Base-by-base conservation (phyloP, 1,139 yeast species). In the Magnusiomyces suaveolens region DNA sequence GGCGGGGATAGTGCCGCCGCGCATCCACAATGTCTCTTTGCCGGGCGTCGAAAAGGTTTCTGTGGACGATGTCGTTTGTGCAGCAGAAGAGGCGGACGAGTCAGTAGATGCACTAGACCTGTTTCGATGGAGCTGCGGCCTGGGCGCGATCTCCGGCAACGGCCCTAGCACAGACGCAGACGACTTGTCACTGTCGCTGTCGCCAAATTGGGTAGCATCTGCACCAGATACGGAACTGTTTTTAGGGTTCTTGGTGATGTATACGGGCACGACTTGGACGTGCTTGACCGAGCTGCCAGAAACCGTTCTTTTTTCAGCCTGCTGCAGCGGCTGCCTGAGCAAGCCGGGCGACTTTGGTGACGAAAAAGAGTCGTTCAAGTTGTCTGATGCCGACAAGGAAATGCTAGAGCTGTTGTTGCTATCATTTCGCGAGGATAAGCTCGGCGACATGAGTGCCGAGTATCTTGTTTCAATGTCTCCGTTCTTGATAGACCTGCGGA, bases 31-130 rank as follows among this genome's bases (percentile, higher is more conserved):
- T 8, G 60, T 51, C 43, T 60, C 62, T 14, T 47, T 51, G n/a
- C 59, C 62, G 12, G 63, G 62, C 39, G 38, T 29, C 18, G 48
- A 46, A 29, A 26, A 46, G 20, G 48, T 46, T 18, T 46, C 48
- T 10, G 18, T 46, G 29, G 48, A 26, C 14, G 44, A 24, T 4
- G 20, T 25, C 18, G 44, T 41, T 4, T 21, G 25, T 4, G 23
- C 38, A n/a, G 57, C 56, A n/a, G 57, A 44, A 14, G 61, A 61
- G 10, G 56, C 50, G 10, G 59, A 41, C 10, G 64, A 61, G 36
- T 53, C 61, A 2, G 60, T 55, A n/a, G 62, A 55, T 20, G 58
- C 52, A 38, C 59, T 50, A 2, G 54, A 52, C 2, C 20, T 29
- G 18, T 48, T 43, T n/a, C n/a, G n/a, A n/a, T n/a, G n/a, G 3